These are phyloP conservation scores for Lanmaoa pseudosensibilis DNA, from an alignment of 768 basidiomycete species.

Conservation along the genomic window DNA sequence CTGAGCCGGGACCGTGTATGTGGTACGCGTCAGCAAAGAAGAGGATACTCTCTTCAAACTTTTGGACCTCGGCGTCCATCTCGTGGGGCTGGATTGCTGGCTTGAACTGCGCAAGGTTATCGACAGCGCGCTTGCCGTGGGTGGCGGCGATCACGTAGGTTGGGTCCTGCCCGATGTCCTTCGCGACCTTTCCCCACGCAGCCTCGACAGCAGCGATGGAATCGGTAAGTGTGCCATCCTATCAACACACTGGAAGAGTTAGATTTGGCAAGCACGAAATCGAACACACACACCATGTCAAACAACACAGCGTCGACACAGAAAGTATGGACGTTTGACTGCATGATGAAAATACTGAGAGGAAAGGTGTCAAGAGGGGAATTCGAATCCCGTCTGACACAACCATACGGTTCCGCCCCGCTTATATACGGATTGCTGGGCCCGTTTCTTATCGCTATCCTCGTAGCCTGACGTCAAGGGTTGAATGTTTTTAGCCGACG, in stretches of 20 bases:
- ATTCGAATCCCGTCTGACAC: slow-evolving; percentile 17
- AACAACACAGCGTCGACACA: slow-evolving; percentile 60
- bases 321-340: slow-evolving; percentile 37
- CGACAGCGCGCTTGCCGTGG: slow-evolving; percentile 77
- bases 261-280: slow-evolving; percentile 15
- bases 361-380: background rate
- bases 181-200: slow-evolving; percentile 72
- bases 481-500: slow-evolving; percentile 1
- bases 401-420: background rate
- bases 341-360: slow-evolving; percentile 18
- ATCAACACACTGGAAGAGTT: slow-evolving; percentile 25
- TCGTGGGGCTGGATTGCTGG: slow-evolving; percentile 54
- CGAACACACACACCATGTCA: slow-evolving; percentile 57
- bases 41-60: slow-evolving; percentile 65
- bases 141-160: slow-evolving; percentile 68
- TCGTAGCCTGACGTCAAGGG: slow-evolving; percentile 33
- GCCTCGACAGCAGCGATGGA: slow-evolving; percentile 74
- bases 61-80: slow-evolving; percentile 57
- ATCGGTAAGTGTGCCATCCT: slow-evolving; percentile 75
- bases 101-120: slow-evolving; percentile 66
- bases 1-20: slow-evolving; percentile 42
- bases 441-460: slow-evolving; percentile 4
- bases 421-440: slow-evolving; percentile 23
- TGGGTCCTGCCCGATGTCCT: slow-evolving; percentile 67
- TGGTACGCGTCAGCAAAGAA: slow-evolving; percentile 62